Percentiles rank a stretch among this genome's conserved stretches.
Evolutionary conservation across 2,329 filamentous ascomycete species (phyloP).

Genomic region (Cytospora schulzeri): DNA sequence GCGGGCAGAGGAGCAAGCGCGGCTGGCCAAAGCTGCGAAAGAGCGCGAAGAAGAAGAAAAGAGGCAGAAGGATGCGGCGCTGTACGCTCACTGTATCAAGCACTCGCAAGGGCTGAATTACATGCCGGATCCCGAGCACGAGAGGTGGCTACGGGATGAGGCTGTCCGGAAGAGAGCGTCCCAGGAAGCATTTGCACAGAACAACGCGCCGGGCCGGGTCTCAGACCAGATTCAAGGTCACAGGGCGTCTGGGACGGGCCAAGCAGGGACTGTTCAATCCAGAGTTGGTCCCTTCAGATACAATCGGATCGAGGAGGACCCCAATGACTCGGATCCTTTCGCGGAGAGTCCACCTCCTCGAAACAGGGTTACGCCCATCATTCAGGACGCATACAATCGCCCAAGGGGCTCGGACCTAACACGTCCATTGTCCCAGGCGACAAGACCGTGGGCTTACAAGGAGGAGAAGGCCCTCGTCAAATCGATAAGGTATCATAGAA

Average conservation of each 20-base stretch:
- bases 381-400: background rate
- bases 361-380: background rate
- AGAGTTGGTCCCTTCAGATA: background rate
- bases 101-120: background rate
- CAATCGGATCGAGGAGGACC: background rate
- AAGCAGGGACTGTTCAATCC: background rate
- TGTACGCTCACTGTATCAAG: background rate
- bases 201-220: background rate
- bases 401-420: background rate
- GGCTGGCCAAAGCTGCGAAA: background rate
- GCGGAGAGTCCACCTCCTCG: background rate
- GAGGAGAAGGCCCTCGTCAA: constrained; percentile 10
- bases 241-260: background rate
- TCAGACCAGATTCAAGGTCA: background rate
- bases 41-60: constrained; percentile 8
- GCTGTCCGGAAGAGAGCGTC: background rate
- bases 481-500: constrained; percentile 1
- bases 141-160: constrained; percentile 10
- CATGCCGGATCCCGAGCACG: constrained; percentile 3
- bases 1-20: background rate
- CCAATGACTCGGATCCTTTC: background rate
- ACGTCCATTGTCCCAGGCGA: background rate
- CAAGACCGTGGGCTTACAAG: constrained; percentile 8
- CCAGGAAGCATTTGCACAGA: background rate
- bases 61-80: background rate